These are phyloP conservation scores for Trichoderma sp. DNA, from an alignment of 2,329 filamentous ascomycete genomes.

Conservation along the genomic window DNA sequence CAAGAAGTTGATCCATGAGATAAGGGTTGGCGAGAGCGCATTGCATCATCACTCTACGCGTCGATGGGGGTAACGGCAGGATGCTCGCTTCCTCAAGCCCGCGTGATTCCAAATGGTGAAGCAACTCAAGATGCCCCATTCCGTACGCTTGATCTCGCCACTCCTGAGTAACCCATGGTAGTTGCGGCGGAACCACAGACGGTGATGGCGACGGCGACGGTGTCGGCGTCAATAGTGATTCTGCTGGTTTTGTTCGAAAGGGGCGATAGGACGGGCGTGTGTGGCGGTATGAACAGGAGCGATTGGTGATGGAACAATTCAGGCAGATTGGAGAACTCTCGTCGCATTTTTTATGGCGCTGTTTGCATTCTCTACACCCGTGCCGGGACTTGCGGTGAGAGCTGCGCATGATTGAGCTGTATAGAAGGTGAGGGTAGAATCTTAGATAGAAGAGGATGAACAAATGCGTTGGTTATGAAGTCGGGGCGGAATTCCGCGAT, in stretches of 20 bases:
- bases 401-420: constrained; percentile 17
- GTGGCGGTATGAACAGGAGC: constrained; percentile 30
- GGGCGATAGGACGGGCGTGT: neutral
- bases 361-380: constrained; percentile 32
- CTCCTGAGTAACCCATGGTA: neutral
- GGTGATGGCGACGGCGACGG: neutral
- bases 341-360: constrained; percentile 36
- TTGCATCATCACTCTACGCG: constrained; percentile 12
- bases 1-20: constrained; percentile 43
- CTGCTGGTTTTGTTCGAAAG: neutral
- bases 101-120: constrained; percentile 25
- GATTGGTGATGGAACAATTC: constrained; percentile 32
- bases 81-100: neutral
- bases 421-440: neutral
- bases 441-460: neutral
- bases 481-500: neutral
- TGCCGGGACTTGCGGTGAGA: constrained; percentile 31
- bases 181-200: neutral
- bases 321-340: constrained; percentile 33
- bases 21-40: constrained; percentile 25
- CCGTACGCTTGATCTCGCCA: constrained; percentile 28
- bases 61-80: neutral
- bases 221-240: neutral
- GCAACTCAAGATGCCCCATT: constrained; percentile 32
- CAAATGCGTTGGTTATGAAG: neutral